phyloP scores from a whole-genome alignment of 148 eudicot genomes.

The Beta vulgaris region DNA sequence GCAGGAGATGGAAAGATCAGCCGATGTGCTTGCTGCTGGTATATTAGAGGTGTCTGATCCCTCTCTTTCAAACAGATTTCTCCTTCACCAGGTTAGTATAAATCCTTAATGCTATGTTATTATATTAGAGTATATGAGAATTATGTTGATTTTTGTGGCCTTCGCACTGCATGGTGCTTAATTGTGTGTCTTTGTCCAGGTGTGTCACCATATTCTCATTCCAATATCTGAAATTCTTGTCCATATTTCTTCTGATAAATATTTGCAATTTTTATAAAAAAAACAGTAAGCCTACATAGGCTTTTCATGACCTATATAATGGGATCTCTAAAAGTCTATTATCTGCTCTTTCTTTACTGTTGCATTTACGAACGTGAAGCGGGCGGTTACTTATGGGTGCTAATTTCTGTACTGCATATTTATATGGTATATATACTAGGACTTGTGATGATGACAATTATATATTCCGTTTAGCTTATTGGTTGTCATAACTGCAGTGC shows the following conservation, averaged over 20 bases:
- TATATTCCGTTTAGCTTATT: constrained; percentile 8
- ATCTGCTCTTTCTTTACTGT: background rate
- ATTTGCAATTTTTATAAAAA: too few relatives aligned
- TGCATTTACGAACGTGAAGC: too few relatives aligned
- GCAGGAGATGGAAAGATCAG: constrained; percentile 97
- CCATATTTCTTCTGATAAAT: background rate
- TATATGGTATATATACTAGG: background rate
- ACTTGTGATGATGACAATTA: background rate
- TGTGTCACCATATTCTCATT: background rate
- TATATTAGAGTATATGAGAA: background rate
- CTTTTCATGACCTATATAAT: background rate
- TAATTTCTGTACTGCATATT: constrained; percentile 1
- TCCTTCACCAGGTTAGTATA: constrained; percentile 80
- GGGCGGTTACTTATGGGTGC: background rate
- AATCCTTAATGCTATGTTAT: background rate
- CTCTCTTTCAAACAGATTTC: constrained; percentile 82
- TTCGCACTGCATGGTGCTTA: background rate
- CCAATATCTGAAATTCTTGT: background rate
- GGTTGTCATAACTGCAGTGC: constrained; percentile 7
- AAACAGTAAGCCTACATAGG: background rate
- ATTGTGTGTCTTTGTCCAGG: background rate
- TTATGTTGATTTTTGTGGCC: background rate
- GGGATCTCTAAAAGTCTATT: background rate
- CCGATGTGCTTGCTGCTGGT: constrained; percentile 99
- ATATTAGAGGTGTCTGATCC: constrained; percentile 94